These are phyloP conservation scores for Aspergillus sp. DNA, from an alignment of 2,329 filamentous ascomycete species.

Conservation along the genomic window DNA sequence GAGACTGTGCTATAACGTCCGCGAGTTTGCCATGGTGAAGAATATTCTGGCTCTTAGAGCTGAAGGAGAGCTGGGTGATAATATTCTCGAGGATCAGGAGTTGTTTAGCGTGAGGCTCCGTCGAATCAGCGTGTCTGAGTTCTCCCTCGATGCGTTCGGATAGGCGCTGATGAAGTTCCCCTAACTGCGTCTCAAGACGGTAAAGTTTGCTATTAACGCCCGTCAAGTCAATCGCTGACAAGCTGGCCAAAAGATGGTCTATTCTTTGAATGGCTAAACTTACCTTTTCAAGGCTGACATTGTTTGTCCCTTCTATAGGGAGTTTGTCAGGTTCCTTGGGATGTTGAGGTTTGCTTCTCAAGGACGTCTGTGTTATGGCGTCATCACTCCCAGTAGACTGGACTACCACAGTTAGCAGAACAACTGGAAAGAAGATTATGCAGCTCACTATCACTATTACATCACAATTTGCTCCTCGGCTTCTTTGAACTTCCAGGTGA, in stretches of 20 bases:
- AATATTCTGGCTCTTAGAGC: slow-evolving; percentile 66
- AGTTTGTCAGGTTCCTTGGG: background rate
- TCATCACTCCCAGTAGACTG: background rate
- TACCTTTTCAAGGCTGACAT: slow-evolving; percentile 15
- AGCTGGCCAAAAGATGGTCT: background rate
- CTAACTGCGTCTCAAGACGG: slow-evolving; percentile 61
- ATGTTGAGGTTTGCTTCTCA: background rate
- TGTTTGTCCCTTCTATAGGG: slow-evolving; percentile 3
- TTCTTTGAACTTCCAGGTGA: no score
- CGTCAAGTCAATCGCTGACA: background rate
- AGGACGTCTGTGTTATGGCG: background rate
- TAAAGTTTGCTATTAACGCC: slow-evolving; percentile 54
- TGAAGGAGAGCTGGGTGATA: slow-evolving; percentile 72
- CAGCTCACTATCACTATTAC: no score
- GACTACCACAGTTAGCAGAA: background rate
- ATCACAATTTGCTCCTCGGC: no score
- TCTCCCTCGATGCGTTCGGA: slow-evolving; percentile 22
- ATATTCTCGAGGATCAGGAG: slow-evolving; percentile 66
- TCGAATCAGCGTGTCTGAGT: slow-evolving; percentile 5
- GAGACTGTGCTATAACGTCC: slow-evolving; percentile 61
- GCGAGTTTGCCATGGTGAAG: slow-evolving; percentile 65
- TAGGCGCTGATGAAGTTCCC: slow-evolving; percentile 57
- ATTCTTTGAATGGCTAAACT: background rate
- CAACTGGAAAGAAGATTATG: background rate
- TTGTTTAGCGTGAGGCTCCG: slow-evolving; percentile 20